A percentile compares a stretch with the other conserved stretches of the same genome.
Conservation (phyloP, 345 rosid species). For the Citrus australasica region DNA sequence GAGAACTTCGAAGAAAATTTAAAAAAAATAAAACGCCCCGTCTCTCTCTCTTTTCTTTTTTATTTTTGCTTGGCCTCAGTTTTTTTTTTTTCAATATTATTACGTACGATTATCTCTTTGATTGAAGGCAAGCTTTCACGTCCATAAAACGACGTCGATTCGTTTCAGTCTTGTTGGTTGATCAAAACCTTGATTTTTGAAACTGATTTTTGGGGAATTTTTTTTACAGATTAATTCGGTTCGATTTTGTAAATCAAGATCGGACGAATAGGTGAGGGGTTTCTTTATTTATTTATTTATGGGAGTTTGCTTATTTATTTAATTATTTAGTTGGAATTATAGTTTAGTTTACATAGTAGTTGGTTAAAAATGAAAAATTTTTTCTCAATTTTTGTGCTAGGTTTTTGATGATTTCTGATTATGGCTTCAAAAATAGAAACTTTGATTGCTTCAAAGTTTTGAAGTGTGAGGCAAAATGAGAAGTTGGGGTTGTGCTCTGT, state of each 20-base stretch:
- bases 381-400: not conserved
- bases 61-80: not conserved
- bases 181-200: not conserved
- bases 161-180: not conserved
- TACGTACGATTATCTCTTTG: not conserved
- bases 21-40: not conserved
- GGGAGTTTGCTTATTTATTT: not conserved
- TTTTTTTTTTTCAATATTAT: not conserved
- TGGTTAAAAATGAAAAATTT: not conserved
- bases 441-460: not conserved
- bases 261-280: conserved; percentile 20
- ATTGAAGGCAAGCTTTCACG: not conserved
- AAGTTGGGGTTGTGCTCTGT: not conserved
- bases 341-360: not conserved
- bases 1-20: no score
- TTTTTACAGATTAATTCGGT: conserved; percentile 14
- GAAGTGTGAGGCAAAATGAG: not conserved
- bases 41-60: not conserved
- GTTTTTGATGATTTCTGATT: not conserved
- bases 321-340: not conserved
- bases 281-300: not conserved
- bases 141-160: not conserved
- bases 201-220: conserved; percentile 10
- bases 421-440: not conserved
- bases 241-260: conserved; percentile 18